Conservation (phyloP, 192 early-diverging fungal species). For the Thamnidium elegans region DNA sequence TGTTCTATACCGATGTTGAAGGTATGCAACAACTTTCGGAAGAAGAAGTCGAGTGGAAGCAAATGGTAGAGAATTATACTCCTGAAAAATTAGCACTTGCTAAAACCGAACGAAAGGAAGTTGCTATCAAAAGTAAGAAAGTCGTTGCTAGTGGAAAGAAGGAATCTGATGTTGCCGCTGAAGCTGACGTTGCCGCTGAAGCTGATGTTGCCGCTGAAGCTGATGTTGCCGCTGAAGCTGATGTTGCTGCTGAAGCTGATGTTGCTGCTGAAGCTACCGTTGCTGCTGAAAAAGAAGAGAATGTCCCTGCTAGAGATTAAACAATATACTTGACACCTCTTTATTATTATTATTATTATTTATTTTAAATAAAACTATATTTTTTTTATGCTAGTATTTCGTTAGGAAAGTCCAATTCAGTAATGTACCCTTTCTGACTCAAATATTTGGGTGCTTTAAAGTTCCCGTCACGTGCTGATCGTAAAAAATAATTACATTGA, state of each 20-base stretch:
- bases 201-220: no score
- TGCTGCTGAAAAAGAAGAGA: no score
- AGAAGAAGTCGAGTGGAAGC: constrained; percentile 1
- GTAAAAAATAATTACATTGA: neutral
- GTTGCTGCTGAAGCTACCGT: no score
- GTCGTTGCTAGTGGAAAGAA: no score
- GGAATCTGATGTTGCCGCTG: no score
- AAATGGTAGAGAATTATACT: constrained; percentile 18
- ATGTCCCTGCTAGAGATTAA: no score
- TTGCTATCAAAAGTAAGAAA: no score
- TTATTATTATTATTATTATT: neutral
- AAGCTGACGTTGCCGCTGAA: no score
- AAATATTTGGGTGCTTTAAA: neutral
- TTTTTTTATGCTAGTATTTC: neutral
- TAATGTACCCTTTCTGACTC: neutral
- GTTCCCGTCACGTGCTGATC: neutral
- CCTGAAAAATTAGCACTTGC: constrained; percentile 9
- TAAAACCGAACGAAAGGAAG: neutral
- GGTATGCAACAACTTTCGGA: neutral
- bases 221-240: no score
- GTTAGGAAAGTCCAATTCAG: neutral
- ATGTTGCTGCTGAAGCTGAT: neutral
- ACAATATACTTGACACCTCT: no score
- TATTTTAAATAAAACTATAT: neutral
- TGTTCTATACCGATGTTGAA: constrained; percentile 21